Percentiles rank a stretch among this genome's conserved stretches.
phyloP scores from a whole-genome alignment of 2,329 filamentous ascomycete species.

The Pseudogymnoascus sp. region DNA sequence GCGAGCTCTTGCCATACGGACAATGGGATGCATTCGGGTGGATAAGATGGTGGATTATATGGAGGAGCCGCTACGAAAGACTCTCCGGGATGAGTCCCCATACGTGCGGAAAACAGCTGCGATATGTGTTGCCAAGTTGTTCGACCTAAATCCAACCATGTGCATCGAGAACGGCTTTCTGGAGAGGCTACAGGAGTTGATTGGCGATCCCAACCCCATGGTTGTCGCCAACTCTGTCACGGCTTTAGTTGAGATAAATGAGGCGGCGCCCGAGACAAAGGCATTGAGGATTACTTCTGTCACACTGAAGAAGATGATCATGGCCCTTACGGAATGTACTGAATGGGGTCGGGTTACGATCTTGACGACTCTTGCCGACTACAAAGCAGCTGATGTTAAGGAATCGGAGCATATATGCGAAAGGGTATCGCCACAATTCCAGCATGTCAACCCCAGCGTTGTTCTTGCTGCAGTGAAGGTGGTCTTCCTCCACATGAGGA shows the following conservation, averaged over 20 bases:
- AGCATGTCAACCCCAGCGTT: conserved; percentile 96
- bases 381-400: conserved; percentile 79
- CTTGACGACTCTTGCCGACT: conserved; percentile 80
- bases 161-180: conserved; percentile 96
- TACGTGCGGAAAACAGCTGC: conserved; percentile 98
- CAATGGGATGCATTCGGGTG: conserved; percentile 97
- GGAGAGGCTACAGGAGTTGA: conserved; percentile 88
- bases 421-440: conserved; percentile 90
- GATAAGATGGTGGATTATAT: conserved; percentile 99
- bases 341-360: conserved; percentile 98
- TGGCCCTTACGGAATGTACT: conserved; percentile 96
- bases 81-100: conserved; percentile 90
- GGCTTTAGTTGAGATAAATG: conserved; percentile 83
- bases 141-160: conserved; percentile 86
- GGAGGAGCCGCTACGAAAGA: conserved; percentile 96
- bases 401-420: conserved; percentile 98
- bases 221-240: conserved; percentile 97
- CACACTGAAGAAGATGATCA: conserved; percentile 88
- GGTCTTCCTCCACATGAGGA: conserved; percentile 93
- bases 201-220: conserved; percentile 97
- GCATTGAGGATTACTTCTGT: conserved; percentile 76
- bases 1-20: conserved; percentile 88
- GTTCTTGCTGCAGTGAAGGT: conserved; percentile 96
- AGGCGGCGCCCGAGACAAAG: conserved; percentile 83
- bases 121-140: conserved; percentile 95